Base-by-base conservation (phyloP, 108 stramenopile species). In the Skeletonema menzelii region DNA sequence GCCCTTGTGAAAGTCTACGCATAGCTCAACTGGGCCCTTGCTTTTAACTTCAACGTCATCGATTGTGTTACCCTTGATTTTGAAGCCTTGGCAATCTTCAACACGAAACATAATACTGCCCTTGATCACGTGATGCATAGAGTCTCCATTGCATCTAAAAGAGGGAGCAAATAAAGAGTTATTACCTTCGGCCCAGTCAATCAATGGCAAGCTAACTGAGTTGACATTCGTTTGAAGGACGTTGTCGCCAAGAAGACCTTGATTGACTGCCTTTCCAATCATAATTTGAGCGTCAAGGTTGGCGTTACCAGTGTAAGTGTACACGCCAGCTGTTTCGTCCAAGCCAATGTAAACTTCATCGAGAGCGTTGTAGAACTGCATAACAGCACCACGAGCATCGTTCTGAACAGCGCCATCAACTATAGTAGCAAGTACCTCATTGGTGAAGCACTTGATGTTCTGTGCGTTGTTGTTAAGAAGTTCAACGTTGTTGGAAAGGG, bases 231-330 rank as follows among this genome's bases (percentile, higher is more conserved):
- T 67, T 30, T 67, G 66, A 24, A 53, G 49, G 5, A 59, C 24
- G 19, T 57, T 20, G 2, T 57, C 57, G 17, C 24, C 58, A 13
- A 67, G 26, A 14, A 59, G 15, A 27, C 0, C 28, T 59, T 58
- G 15, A 14, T 30, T 57, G 22, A 67, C 19, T 0, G 66, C 66
- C 26, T 67, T 59, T 5, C 55, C 66, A 17, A 27, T 5, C 66
- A 67, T 67, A 15, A 67, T 67, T 67, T 67, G 66, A 27, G 58
- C 27, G 31, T 67, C 66, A 27, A 58, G 57, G 56, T 59, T 30
- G 8, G 30, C 57, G 13, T 67, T 67, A 26, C 66, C 57, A n/a
- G 19, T 58, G 65, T 66, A 66, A 4, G 65, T 56, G 55, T 56
- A 55, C 20, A 27, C 5, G 3, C 55, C 22, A 0, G 19, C 0